Evolutionary conservation across 2,329 filamentous ascomycete species (phyloP).

Genomic region (Ustulina deusta): DNA sequence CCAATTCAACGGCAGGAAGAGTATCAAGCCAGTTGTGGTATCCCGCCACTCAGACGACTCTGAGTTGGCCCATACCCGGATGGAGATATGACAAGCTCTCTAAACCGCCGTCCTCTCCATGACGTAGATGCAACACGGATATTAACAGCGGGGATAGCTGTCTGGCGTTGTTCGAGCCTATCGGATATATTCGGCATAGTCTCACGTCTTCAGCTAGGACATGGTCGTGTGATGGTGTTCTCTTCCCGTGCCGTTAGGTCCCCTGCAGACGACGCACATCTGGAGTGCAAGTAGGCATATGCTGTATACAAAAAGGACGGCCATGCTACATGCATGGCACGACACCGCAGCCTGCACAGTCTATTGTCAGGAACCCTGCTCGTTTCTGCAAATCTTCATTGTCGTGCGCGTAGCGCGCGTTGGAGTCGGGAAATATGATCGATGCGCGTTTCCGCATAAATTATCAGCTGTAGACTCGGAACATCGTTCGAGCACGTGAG

Average conservation of each 20-base stretch:
- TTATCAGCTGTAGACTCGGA: not conserved
- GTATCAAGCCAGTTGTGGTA: not conserved
- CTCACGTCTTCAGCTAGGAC: not conserved
- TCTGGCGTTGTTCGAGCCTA: not conserved
- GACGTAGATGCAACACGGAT: not conserved
- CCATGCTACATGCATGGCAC: conserved; percentile 21
- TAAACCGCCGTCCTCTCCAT: not conserved
- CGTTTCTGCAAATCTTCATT: not conserved
- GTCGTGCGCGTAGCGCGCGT: conserved; percentile 23
- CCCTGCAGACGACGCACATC: conserved; percentile 6
- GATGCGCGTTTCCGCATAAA: not conserved
- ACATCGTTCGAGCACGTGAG: too few species aligned
- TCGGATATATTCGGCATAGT: not conserved
- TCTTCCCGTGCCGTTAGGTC: conserved; percentile 3
- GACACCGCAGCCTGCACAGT: not conserved
- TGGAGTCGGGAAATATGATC: not conserved
- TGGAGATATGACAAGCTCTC: too few species aligned
- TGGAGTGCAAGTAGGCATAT: too few species aligned
- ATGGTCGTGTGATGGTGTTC: conserved; percentile 26
- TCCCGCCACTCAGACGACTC: not conserved
- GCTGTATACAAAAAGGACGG: not conserved
- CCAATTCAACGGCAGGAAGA: not conserved
- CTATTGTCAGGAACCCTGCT: conserved; percentile 3
- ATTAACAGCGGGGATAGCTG: not conserved
- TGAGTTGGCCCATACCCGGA: not conserved